Evolutionary conservation across 371 early-diverging fungal genomes (phyloP).

Genomic region (Lichtheimia ramosa): DNA sequence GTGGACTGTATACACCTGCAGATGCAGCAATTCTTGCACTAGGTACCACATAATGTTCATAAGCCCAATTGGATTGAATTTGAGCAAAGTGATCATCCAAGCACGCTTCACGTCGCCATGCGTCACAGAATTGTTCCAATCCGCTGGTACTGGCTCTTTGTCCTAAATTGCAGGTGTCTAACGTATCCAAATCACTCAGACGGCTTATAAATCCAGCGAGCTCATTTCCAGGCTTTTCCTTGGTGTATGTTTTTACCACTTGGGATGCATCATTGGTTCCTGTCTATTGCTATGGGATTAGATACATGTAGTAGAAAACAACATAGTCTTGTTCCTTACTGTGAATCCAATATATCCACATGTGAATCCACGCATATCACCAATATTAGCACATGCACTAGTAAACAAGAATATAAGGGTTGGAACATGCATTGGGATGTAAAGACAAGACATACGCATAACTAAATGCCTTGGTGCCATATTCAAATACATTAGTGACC

Average conservation of each 20-base stretch:
- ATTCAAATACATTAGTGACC: constrained; percentile 45
- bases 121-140: constrained; percentile 21
- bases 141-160: constrained; percentile 28
- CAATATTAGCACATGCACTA: constrained; percentile 34
- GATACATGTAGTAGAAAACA: too few species aligned
- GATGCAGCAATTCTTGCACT: constrained; percentile 41
- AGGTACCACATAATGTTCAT: constrained; percentile 43
- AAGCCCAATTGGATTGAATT: constrained; percentile 42
- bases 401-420: not conserved
- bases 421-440: too few species aligned
- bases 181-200: constrained; percentile 30
- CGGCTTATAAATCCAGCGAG: constrained; percentile 36
- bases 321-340: constrained; percentile 4
- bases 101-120: constrained; percentile 39
- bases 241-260: constrained; percentile 36
- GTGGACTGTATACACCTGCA: constrained; percentile 33
- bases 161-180: constrained; percentile 30
- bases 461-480: constrained; percentile 27
- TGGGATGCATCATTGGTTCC: constrained; percentile 58
- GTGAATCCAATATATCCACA: constrained; percentile 63
- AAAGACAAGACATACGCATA: constrained; percentile 25
- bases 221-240: constrained; percentile 35
- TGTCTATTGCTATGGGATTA: constrained; percentile 37
- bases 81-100: constrained; percentile 35
- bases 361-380: constrained; percentile 42